Conservation (phyloP, 495 filamentous ascomycete genomes). For the Bryoglossum gracile region DNA sequence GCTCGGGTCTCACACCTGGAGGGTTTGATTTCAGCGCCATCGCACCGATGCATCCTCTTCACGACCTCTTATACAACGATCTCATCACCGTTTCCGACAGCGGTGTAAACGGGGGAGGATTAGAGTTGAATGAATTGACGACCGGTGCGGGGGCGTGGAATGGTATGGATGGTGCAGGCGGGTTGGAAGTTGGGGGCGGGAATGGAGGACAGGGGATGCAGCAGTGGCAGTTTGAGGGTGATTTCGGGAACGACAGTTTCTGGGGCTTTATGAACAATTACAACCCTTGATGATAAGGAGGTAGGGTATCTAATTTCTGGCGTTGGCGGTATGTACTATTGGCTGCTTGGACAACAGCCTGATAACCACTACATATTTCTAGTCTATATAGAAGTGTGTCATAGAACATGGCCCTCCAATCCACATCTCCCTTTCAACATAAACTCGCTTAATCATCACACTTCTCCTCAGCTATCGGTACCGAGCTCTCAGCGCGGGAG, state of each 20-base stretch:
- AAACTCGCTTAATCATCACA: too few relatives aligned
- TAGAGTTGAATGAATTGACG: neutral
- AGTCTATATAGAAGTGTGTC: too few relatives aligned
- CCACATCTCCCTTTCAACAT: too few relatives aligned
- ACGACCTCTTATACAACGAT: conserved; percentile 46
- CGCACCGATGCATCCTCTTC: conserved; percentile 46
- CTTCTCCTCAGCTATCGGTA: too few relatives aligned
- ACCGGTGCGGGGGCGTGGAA: neutral
- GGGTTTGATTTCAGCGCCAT: conserved; percentile 41
- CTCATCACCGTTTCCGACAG: conserved; percentile 30
- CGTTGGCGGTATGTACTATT: neutral
- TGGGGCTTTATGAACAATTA: conserved; percentile 48
- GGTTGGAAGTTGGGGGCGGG: neutral
- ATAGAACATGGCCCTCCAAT: too few relatives aligned
- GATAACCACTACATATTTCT: too few relatives aligned
- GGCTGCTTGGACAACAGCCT: too few relatives aligned
- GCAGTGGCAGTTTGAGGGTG: conserved; percentile 40
- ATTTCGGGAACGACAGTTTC: conserved; percentile 45
- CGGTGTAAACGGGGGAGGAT: neutral
- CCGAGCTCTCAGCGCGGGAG: too few relatives aligned
- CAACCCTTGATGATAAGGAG: conserved; percentile 16
- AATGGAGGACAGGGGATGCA: conserved; percentile 21
- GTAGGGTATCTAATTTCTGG: neutral
- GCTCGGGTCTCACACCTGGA: conserved; percentile 22
- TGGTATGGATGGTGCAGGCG: neutral